phyloP scores from a whole-genome alignment of 2,329 filamentous ascomycete genomes.

The Cyanodermella asteris region DNA sequence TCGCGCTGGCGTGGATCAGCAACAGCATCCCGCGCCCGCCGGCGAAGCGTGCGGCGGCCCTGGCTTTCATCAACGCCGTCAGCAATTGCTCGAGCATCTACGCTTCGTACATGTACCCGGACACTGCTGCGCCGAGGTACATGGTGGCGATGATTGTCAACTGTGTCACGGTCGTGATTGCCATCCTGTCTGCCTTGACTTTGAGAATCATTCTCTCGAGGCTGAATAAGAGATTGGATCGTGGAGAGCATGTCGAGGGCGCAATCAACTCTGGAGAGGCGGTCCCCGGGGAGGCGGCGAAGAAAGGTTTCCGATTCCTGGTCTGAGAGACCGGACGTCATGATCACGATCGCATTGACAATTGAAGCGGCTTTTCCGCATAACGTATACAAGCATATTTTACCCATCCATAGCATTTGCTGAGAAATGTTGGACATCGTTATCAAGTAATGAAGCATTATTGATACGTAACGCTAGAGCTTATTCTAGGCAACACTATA shows the following conservation, averaged over 20 bases:
- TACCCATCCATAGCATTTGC: too few relatives aligned
- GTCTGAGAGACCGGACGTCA: too few relatives aligned
- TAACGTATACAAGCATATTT: too few relatives aligned
- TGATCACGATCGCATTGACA: too few relatives aligned
- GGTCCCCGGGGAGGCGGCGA: constrained; percentile 31
- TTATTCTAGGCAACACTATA: too few relatives aligned
- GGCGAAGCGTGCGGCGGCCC: constrained; percentile 48
- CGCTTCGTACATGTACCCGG: constrained; percentile 44
- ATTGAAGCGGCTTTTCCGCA: too few relatives aligned
- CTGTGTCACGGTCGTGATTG: constrained; percentile 39
- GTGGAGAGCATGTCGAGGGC: constrained; percentile 34
- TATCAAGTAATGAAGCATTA: too few relatives aligned
- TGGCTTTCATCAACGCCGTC: constrained; percentile 57
- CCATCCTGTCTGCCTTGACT: constrained; percentile 39
- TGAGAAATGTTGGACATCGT: too few relatives aligned
- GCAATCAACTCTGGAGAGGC: constrained; percentile 14
- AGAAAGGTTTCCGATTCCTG: constrained; percentile 48
- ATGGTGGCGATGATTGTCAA: constrained; percentile 45
- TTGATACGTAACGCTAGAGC: too few relatives aligned
- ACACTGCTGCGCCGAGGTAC: constrained; percentile 19
- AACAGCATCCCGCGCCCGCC: constrained; percentile 56
- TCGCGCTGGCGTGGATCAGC: constrained; percentile 51
- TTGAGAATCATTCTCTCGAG: constrained; percentile 40
- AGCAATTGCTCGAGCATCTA: constrained; percentile 50
- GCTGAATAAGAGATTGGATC: constrained; percentile 48